Base-by-base conservation (phyloP, 2,329 filamentous ascomycete genomes). In the Trichophyton benhamiae region DNA sequence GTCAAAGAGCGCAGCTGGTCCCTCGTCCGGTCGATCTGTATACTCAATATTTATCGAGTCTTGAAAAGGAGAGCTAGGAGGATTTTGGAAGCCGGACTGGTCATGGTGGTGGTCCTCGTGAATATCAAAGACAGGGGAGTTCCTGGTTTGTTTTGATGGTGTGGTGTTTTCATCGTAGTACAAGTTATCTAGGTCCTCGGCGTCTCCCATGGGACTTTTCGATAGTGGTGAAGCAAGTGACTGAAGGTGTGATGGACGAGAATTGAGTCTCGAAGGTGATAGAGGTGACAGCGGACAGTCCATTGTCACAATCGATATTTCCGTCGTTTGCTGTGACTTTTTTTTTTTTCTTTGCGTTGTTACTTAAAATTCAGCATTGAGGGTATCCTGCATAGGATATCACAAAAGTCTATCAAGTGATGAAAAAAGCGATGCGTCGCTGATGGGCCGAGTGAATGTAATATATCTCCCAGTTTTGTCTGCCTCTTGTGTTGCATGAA, bases 51-150 rank as follows among this genome's bases (percentile, higher is more conserved):
- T 64, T 62, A 75, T 71, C 2, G 53, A 42, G 13, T 65, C 55
- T 30, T 71, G 71, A 53, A 76, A 76, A 0, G 74, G 74, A 1
- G 74, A 76, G 59, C 74, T 76, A 7, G 69, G 70, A 5, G 66
- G 63, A 5, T 38, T 44, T 13, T 59, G 38, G 3, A 55, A 60
- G 13, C n/a, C n/a, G 3, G 20, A 63, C 9, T 62, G 30, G 36
- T 71, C 66, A n/a, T 68, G 62, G 46, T 61, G 53, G 8, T 68
- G 53, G 8, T 68, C 66, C 46, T 68, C 65, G 9, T 61, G 46
- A 2, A 62, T 58, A 38, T 52, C 60, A n/a, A 57, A 52, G 41
- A 59, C 27, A 15, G 58, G 58, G 25, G 58, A 59, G 41, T 48
- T 48, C 6, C 58, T 36, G 42, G 27, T 30, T 48, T 30, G 44